Evolutionary conservation across 2,329 filamentous ascomycete genomes (phyloP).

Genomic region (Botrytis tulipae): DNA sequence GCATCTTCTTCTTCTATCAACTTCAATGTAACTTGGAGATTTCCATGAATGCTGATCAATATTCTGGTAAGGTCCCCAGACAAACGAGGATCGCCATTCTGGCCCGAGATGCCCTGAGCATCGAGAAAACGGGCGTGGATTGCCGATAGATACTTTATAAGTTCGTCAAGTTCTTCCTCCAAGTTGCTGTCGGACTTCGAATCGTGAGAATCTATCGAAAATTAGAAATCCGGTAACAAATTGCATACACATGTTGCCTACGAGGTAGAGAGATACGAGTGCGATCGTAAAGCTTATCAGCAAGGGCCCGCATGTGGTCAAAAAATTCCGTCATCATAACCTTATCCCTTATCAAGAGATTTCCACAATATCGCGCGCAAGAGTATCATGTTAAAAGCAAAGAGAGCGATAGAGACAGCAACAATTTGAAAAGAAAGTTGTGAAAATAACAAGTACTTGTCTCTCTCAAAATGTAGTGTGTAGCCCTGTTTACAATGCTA

Average conservation of each 20-base stretch:
- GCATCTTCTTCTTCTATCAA: background rate
- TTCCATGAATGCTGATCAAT: background rate
- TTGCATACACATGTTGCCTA: background rate
- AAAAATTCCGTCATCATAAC: conserved; percentile 19
- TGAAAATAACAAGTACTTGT: background rate
- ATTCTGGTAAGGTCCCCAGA: background rate
- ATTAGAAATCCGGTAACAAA: background rate
- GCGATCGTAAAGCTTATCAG: background rate
- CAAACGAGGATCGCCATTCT: background rate
- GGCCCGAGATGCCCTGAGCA: background rate
- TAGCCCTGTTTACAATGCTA: background rate
- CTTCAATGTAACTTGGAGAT: background rate
- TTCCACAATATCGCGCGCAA: conserved; percentile 1
- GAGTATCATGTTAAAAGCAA: conserved; percentile 15
- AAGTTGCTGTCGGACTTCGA: background rate
- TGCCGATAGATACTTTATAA: background rate
- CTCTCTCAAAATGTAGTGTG: background rate
- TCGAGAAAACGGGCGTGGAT: background rate
- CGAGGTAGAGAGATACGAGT: background rate
- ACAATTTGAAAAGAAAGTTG: too few species aligned
- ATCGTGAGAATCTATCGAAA: background rate
- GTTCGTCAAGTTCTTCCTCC: background rate
- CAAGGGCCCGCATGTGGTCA: conserved; percentile 8
- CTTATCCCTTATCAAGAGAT: background rate
- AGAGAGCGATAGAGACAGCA: background rate